Conservation (phyloP, 2,329 filamentous ascomycete species). For the Ophiostoma fasciatum region DNA sequence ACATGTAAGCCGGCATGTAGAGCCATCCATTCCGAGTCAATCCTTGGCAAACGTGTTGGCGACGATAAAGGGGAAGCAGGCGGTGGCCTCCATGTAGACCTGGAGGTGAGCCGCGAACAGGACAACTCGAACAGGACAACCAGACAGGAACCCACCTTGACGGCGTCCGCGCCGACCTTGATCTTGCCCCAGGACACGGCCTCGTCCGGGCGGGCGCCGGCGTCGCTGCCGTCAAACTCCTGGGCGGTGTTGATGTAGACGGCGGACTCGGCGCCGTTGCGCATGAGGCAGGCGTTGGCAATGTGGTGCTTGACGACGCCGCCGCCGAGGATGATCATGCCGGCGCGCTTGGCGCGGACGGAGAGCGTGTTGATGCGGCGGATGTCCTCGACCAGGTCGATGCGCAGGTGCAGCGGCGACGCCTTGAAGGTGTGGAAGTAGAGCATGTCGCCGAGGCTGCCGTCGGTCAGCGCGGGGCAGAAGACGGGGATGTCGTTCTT, state of each 20-base stretch:
- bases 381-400: constrained; percentile 92
- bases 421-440: constrained; percentile 96
- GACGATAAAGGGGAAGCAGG: constrained; percentile 51
- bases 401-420: constrained; percentile 63
- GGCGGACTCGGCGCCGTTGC: constrained; percentile 90
- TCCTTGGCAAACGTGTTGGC: constrained; percentile 52
- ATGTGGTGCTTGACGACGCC: constrained; percentile 98
- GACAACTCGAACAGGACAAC: neutral
- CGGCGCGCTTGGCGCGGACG: constrained; percentile 71
- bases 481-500: constrained; percentile 96
- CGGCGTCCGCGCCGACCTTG: constrained; percentile 70
- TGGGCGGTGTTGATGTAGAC: constrained; percentile 97
- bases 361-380: constrained; percentile 84
- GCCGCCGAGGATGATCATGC: constrained; percentile 91
- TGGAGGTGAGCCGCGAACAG: constrained; percentile 14
- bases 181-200: constrained; percentile 99
- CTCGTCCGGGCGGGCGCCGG: constrained; percentile 86
- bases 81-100: constrained; percentile 51
- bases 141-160: constrained; percentile 55
- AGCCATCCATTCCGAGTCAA: too few species aligned
- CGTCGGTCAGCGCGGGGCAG: constrained; percentile 89
- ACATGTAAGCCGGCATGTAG: too few species aligned
- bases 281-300: constrained; percentile 92
- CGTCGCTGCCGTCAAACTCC: constrained; percentile 95
- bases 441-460: constrained; percentile 91